Base-by-base conservation (phyloP, 345 rosid species). In the Moricandia moricandioides region DNA sequence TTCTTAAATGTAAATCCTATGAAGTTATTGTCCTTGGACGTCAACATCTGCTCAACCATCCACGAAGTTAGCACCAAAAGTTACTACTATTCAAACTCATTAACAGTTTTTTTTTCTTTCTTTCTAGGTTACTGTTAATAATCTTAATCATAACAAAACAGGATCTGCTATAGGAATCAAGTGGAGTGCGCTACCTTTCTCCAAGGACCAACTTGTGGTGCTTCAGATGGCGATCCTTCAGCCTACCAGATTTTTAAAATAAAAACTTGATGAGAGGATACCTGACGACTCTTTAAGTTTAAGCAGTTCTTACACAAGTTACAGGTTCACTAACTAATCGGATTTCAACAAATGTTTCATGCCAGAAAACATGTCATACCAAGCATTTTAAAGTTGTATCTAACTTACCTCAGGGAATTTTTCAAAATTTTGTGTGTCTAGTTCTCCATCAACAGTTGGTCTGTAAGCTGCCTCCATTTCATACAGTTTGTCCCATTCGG, bases 401-500 rank as follows among this genome's bases (percentile, higher is more conserved):
- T 31, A 54, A 86, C 93, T 91, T 82, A 94, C 97, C 30, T 94
- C 97, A 43, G 97, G 91, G 85, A 95, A 95, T 82, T 95, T 89
- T 82, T 95, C 99, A 79, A 95, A 95, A 82, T 95, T 94, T 80
- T 90, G 98, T 35, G 99, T 95, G 82, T 95, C 99, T 74, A 84
- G 77, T 76, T 95, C 97, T 73, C 99, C 99, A 56, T 74, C 84
- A 69, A 95, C 99, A 47, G 69, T 85, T 39, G 98, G 98, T 80
- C 78, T 88, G 82, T 85, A 85, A 51, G 88, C 92, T 72, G 97
- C 95, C 81, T 91, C 96, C 83, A 82, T 86, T 74, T 94, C 97
- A 82, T 91, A 91, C 33, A 94, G 80, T 81, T 74, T 82, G 62
- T 94, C 98, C 98, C 98, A 94, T 18, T 86, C 83, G 78, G 89